Evolutionary conservation across 1,284 basidiomycete genomes (phyloP).

Genomic region (Wallemia mellicola): DNA sequence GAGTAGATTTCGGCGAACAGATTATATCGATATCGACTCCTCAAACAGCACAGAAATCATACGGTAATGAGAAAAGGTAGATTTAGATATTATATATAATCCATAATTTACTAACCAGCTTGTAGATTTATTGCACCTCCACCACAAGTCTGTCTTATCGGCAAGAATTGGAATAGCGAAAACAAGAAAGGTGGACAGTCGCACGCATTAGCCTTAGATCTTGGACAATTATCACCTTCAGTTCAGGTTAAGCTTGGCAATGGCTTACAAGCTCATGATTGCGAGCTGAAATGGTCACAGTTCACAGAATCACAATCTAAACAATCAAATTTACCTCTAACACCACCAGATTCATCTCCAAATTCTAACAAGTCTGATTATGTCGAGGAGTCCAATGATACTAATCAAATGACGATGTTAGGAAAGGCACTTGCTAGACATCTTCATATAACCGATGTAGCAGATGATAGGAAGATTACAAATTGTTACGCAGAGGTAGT

Average conservation of each 20-base stretch:
- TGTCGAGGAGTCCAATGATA: constrained; percentile 18
- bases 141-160: constrained; percentile 76
- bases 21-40: constrained; percentile 86
- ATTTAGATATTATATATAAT: too few relatives aligned
- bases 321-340: constrained; percentile 23
- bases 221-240: constrained; percentile 9
- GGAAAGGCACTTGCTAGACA: constrained; percentile 70
- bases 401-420: neutral
- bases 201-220: neutral
- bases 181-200: neutral
- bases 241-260: constrained; percentile 21
- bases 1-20: constrained; percentile 66
- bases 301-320: constrained; percentile 35
- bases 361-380: constrained; percentile 32
- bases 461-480: constrained; percentile 70
- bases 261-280: constrained; percentile 33
- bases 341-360: constrained; percentile 21
- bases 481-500: constrained; percentile 67
- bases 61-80: constrained; percentile 74
- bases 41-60: constrained; percentile 86
- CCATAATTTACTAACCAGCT: too few relatives aligned
- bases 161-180: constrained; percentile 38
- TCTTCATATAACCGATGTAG: constrained; percentile 62
- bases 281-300: constrained; percentile 53
- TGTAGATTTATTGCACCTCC: constrained; percentile 79